These are phyloP conservation scores for Flagelloscypha sp. DNA, from an alignment of 768 basidiomycete genomes.

Conservation along the genomic window DNA sequence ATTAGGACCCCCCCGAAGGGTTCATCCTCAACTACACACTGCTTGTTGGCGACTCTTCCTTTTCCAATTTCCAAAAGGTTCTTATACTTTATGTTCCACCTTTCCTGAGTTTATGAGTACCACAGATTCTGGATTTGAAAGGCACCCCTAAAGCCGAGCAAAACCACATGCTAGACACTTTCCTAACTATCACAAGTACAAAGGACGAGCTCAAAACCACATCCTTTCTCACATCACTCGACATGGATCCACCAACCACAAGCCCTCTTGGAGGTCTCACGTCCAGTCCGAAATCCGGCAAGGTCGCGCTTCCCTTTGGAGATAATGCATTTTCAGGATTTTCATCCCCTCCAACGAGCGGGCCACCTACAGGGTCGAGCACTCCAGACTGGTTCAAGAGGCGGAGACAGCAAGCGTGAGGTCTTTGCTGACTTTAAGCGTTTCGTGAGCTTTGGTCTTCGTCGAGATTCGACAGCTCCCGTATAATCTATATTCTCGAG, in stretches of 20 bases:
- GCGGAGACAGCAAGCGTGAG: constrained; percentile 53
- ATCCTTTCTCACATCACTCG: constrained; percentile 87
- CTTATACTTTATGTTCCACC: constrained; percentile 5
- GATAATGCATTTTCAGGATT: constrained; percentile 57
- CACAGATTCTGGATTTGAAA: constrained; percentile 87
- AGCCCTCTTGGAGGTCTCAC: constrained; percentile 42
- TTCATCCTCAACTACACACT: constrained; percentile 96
- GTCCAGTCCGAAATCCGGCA: constrained; percentile 58
- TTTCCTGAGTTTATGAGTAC: not conserved
- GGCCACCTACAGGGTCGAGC: constrained; percentile 56
- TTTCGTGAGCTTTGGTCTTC: constrained; percentile 82
- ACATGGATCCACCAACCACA: constrained; percentile 81
- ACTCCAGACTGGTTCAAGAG: constrained; percentile 29
- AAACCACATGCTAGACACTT: constrained; percentile 84
- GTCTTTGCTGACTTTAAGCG: constrained; percentile 85
- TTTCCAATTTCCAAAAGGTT: constrained; percentile 98
- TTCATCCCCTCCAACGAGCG: constrained; percentile 54
- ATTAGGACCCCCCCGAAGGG: constrained; percentile 81
- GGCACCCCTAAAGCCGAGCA: constrained; percentile 83
- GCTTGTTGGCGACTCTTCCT: constrained; percentile 88
- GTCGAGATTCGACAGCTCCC: constrained; percentile 50
- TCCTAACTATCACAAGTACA: constrained; percentile 88
- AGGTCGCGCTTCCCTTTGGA: constrained; percentile 44
- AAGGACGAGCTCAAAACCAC: constrained; percentile 81
- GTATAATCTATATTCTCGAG: too few relatives aligned